These are phyloP conservation scores for Phytophthora litchii DNA, from an alignment of 352 stramenopile genomes.

Conservation along the genomic window DNA sequence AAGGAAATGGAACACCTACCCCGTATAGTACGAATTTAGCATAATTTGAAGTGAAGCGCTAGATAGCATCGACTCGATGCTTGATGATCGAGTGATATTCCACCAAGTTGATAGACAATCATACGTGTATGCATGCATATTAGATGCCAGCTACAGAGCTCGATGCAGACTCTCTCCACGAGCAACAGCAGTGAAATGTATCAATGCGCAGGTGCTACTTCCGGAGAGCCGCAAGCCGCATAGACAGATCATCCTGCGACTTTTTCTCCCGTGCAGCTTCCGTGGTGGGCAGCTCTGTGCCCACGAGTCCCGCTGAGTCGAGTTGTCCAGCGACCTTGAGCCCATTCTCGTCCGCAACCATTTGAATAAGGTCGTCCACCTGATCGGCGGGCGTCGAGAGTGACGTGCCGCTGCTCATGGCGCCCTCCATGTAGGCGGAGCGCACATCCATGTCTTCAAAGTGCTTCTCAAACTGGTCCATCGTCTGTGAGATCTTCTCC, in stretches of 20 bases:
- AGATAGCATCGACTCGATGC: too few species aligned
- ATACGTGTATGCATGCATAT: conserved; percentile 18
- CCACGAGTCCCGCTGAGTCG: conserved; percentile 90
- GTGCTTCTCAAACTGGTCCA: conserved; percentile 99
- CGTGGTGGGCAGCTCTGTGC: conserved; percentile 61
- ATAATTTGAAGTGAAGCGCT: too few species aligned
- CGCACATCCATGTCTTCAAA: conserved; percentile 99
- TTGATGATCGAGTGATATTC: too few species aligned
- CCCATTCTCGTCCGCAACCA: conserved; percentile 98
- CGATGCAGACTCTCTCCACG: not conserved
- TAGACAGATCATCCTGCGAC: conserved; percentile 82
- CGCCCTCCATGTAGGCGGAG: conserved; percentile 97
- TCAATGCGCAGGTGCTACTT: conserved; percentile 42
- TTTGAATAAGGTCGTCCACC: conserved; percentile 97
- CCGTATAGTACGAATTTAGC: conserved; percentile 2
- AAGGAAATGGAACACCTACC: not conserved
- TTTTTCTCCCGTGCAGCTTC: conserved; percentile 83
- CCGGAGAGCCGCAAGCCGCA: conserved; percentile 79
- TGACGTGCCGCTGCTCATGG: conserved; percentile 96
- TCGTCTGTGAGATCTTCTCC: conserved; percentile 96
- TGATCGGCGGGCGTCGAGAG: conserved; percentile 96
- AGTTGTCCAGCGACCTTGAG: conserved; percentile 95
- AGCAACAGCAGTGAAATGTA: not conserved
- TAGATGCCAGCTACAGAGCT: conserved; percentile 7
- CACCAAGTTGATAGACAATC: not conserved